Base-by-base conservation (phyloP, 164 flowering plant species). In the Berberis thunbergii region DNA sequence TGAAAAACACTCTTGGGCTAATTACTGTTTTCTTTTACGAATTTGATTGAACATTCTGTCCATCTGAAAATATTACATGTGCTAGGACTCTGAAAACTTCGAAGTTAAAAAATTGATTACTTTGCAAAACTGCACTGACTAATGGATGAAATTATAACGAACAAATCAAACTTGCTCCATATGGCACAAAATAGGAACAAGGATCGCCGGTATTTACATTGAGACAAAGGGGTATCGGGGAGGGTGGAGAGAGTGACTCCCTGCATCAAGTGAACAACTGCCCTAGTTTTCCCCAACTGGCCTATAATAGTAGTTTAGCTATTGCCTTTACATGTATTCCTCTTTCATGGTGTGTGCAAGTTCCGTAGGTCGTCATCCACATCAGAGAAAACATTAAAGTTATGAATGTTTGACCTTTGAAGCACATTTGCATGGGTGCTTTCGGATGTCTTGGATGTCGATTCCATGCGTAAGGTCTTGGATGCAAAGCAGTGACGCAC, bases 401-500 rank as follows among this genome's bases (percentile, higher is more conserved):
- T 80, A 60, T 75, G 83, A 43, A 77, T 45, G 65, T 86, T 85
- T 54, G 96, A 70, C 8, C 91, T 80, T 9, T 50, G 65, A 57
- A 83, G 91, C 42, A 73, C 61, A 58, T 65, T 83, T 60, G 72
- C 66, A 57, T 67, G 82, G 64, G 39, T 11, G 45, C 67, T 76
- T 60, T 49, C 73, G 3, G 78, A 73, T 53, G 68, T 73, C 71
- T 52, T 70, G 40, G 71, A 43, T 61, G 66, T 82, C 1, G 83
- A 76, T 49, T 80, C 79, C 3, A 59, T 64, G 3, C 73, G 77
- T 1, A 59, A 6, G 1, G 63, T 67, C 73, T 78, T 88, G 46
- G 83, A 72, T 7, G 97, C 70, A 72, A 71, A 76, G 81, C 83
- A 73, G 64, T 83, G 86, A 9, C 86, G 83, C 42, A 95, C 88